Percentiles rank a stretch among this genome's conserved stretches.
Evolutionary conservation across 1,139 yeast genomes (phyloP).

Genomic region (Geotrichum reessii): DNA sequence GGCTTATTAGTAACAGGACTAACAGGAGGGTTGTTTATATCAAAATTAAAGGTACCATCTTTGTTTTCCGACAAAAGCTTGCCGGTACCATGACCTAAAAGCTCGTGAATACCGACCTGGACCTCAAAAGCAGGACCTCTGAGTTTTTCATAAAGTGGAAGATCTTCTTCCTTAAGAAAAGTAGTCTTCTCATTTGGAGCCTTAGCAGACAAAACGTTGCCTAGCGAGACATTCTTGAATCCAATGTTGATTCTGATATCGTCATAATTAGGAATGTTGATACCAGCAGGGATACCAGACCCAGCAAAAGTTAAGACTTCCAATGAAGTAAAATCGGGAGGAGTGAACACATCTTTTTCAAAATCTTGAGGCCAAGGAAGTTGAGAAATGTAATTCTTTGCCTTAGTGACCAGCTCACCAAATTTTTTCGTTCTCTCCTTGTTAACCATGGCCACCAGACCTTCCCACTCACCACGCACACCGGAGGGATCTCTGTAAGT

Average conservation of each 20-base stretch:
- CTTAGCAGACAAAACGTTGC: conserved; percentile 74
- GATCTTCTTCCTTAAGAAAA: conserved; percentile 51
- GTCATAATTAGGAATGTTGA: conserved; percentile 87
- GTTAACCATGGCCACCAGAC: conserved; percentile 86
- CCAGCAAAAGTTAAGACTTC: conserved; percentile 89
- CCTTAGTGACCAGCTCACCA: conserved; percentile 59
- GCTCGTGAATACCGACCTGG: conserved; percentile 87
- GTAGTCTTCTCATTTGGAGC: conserved; percentile 66
- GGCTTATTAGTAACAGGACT: conserved; percentile 52
- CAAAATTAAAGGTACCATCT: conserved; percentile 67
- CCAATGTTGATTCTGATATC: conserved; percentile 79
- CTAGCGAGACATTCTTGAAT: conserved; percentile 82
- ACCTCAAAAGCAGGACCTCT: conserved; percentile 83
- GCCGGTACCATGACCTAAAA: conserved; percentile 90
- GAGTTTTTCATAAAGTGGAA: conserved; percentile 58
- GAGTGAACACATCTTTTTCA: conserved; percentile 81
- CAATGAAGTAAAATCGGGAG: conserved; percentile 86
- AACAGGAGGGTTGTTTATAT: conserved; percentile 51
- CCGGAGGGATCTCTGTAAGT: conserved; percentile 91
- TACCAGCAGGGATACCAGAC: conserved; percentile 87
- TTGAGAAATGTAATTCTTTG: conserved; percentile 55
- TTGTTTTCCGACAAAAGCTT: conserved; percentile 62
- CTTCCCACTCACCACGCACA: conserved; percentile 92
- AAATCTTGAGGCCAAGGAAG: conserved; percentile 73
- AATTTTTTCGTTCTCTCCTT: conserved; percentile 80